Evolutionary conservation across 257 asterid species (phyloP), one percentile per base, ranked within the genome.

Genomic region (Catharanthus roseus): DNA sequence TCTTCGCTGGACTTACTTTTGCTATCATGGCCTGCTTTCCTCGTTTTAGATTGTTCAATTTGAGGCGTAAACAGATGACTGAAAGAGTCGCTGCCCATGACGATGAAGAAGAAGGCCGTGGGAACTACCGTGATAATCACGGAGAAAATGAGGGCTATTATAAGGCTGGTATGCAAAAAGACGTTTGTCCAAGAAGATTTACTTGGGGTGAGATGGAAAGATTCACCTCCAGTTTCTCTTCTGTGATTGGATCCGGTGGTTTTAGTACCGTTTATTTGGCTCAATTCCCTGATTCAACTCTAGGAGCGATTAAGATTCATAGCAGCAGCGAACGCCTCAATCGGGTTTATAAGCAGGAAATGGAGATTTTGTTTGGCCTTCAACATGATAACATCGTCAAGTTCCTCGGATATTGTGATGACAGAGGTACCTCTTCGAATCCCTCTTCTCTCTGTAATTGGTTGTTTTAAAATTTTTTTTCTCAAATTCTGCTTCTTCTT

Each of bases 251-350:
- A 1, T 79, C 77, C 29, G 97, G 96, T 33, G 97, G 97, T 1
- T 88, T 85, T 39, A 88, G 96, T 69, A 86, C 82, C 1, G 97
- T 90, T 0, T 90, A 85, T 76, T 83, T 90, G 12, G 95, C 90
- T 53, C 73, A 73, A 2, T 80, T 77, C 21, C 76, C 81, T 0
- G 77, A 80, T 72, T 83, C 85, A 6, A 31, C 84, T 0, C 74
- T 18, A n/a, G 83, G 77, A 1, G 97, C 97, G 0, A 84, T 85
- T 3, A 90, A 90, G 83, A 74, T 87, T 23, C 83, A 79, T 63
- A 67, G 85, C 78, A 78, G 85, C 78, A 90, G 89, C 68, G 86
- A 84, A 34, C 90, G 91, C 1, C 83, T 88, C 36, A 67, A 74
- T 49, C 70, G 76, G 70, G 82, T 84, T 6, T 85, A 71, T 75